A percentile compares a stretch with the other conserved stretches of the same genome.
These are phyloP conservation scores for Saccharomyces pastorianus DNA, from an alignment of 1,139 yeast genomes.

Conservation along the genomic window DNA sequence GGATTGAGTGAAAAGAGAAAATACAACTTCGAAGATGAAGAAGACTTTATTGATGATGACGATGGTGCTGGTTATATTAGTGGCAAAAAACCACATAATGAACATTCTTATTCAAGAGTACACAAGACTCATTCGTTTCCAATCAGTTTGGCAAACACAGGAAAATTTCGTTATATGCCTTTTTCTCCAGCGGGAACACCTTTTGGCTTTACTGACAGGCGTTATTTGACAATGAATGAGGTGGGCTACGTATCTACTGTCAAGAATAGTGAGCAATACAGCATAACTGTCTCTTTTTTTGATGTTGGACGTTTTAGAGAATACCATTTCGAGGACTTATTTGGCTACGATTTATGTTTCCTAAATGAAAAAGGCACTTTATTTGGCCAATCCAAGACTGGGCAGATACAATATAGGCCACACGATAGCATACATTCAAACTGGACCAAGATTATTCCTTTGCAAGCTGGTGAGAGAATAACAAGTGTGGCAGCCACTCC, in stretches of 20 bases:
- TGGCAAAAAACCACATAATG: slow-evolving; percentile 16
- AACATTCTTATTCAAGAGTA: neutral
- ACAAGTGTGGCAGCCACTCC: slow-evolving; percentile 47
- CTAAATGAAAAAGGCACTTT: slow-evolving; percentile 59
- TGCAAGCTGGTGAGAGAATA: slow-evolving; percentile 39
- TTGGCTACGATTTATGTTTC: slow-evolving; percentile 66
- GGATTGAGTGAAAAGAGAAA: slow-evolving; percentile 26
- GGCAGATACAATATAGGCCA: slow-evolving; percentile 37
- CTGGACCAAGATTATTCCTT: slow-evolving; percentile 38
- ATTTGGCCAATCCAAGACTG: slow-evolving; percentile 43
- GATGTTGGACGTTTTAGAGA: slow-evolving; percentile 74
- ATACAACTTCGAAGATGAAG: slow-evolving; percentile 31
- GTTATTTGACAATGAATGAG: slow-evolving; percentile 75
- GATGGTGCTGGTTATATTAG: slow-evolving; percentile 45
- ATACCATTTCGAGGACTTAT: slow-evolving; percentile 75
- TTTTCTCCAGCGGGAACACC: slow-evolving; percentile 78
- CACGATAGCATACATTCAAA: slow-evolving; percentile 34
- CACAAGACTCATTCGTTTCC: neutral
- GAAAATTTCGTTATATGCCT: slow-evolving; percentile 30
- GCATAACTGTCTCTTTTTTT: slow-evolving; percentile 79
- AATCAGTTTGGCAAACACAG: neutral
- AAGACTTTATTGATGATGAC: slow-evolving; percentile 48
- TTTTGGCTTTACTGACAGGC: slow-evolving; percentile 52
- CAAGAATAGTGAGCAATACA: slow-evolving; percentile 50
- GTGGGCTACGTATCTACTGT: slow-evolving; percentile 82